Conservation (phyloP, 2,329 filamentous ascomycete genomes). For the Aspergillus transmontanensis region DNA sequence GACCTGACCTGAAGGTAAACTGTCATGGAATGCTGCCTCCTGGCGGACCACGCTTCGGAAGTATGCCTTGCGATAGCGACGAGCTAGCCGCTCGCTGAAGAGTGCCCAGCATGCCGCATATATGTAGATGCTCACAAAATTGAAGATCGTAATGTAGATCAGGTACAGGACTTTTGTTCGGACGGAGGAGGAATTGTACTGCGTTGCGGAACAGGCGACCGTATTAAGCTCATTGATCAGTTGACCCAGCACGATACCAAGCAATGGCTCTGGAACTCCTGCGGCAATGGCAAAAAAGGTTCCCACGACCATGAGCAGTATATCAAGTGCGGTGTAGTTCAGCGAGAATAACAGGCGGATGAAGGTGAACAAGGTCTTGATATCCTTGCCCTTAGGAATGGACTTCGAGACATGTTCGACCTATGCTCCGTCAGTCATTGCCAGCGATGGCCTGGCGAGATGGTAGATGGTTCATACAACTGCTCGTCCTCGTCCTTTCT, state of each 20-base stretch:
- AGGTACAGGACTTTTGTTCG: conserved; percentile 12
- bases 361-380: not conserved
- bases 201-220: not conserved
- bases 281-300: conserved; percentile 5
- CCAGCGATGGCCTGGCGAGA: not conserved
- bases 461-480: not conserved
- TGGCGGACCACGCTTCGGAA: conserved; percentile 62
- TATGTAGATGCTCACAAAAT: conserved; percentile 54
- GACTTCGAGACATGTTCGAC: too few relatives aligned
- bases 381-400: not conserved
- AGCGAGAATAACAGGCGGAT: not conserved
- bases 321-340: not conserved
- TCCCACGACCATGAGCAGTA: not conserved
- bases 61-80: conserved; percentile 63
- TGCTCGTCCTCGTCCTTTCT: not conserved
- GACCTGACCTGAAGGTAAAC: conserved; percentile 63
- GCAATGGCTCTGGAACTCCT: conserved; percentile 2
- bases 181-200: conserved; percentile 1
- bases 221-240: conserved; percentile 7
- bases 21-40: conserved; percentile 66
- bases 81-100: conserved; percentile 64
- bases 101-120: conserved; percentile 67
- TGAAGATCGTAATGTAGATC: not conserved
- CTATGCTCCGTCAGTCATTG: not conserved
- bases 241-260: conserved; percentile 1